These are phyloP conservation scores for Phytophthora agathidicida DNA, from an alignment of 352 stramenopile species.

Conservation along the genomic window DNA sequence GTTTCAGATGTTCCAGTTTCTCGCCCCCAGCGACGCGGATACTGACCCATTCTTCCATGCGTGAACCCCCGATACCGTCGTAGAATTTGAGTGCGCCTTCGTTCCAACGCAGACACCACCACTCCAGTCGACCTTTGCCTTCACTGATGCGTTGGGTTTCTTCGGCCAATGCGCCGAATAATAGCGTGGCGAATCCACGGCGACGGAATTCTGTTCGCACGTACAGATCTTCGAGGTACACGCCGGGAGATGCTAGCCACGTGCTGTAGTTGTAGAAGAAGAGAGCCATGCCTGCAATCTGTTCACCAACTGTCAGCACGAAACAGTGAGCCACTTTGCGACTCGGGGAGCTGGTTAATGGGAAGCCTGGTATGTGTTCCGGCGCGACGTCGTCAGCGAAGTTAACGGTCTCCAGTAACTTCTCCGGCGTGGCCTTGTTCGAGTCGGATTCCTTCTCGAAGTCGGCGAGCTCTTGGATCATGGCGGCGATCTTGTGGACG, in stretches of 20 bases:
- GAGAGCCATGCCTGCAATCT: constrained; percentile 30
- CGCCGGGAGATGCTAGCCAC: constrained; percentile 27
- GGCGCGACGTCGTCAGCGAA: constrained; percentile 20
- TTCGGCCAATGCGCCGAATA: constrained; percentile 26
- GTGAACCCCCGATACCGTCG: constrained; percentile 14
- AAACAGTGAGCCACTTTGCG: constrained; percentile 38
- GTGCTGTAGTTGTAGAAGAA: constrained; percentile 44
- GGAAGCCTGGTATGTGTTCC: constrained; percentile 22
- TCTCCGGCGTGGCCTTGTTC: constrained; percentile 30
- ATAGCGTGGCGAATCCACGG: constrained; percentile 23
- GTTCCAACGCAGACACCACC: constrained; percentile 36
- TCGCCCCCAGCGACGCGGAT: constrained; percentile 30
- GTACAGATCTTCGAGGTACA: constrained; percentile 35
- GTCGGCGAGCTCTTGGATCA: constrained; percentile 35
- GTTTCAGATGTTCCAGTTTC: constrained; percentile 22
- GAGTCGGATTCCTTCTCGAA: constrained; percentile 33
- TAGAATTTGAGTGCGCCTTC: constrained; percentile 32
- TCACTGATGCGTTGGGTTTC: constrained; percentile 32
- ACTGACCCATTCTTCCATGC: constrained; percentile 35
- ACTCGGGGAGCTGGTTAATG: constrained; percentile 16
- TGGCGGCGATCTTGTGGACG: constrained; percentile 28
- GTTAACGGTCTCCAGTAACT: constrained; percentile 37
- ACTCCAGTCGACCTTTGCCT: constrained; percentile 27
- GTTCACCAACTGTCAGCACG: constrained; percentile 23
- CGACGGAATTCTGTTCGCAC: constrained; percentile 29